These are phyloP conservation scores for Pseudogymnoascus sp. DNA, from an alignment of 2,329 filamentous ascomycete species.

Conservation along the genomic window DNA sequence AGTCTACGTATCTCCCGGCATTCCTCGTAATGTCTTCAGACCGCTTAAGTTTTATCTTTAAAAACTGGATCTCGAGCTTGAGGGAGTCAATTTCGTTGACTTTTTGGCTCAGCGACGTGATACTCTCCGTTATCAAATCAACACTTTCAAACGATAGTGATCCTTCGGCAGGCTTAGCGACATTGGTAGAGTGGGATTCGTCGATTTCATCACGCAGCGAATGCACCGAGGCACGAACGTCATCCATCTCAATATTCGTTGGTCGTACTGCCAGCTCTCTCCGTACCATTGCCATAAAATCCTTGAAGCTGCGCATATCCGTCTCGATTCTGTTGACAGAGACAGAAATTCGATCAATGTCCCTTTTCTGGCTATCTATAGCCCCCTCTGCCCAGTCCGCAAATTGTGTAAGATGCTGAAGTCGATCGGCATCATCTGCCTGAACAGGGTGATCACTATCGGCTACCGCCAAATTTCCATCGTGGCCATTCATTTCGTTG, in stretches of 20 bases:
- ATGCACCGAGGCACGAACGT: constrained; percentile 12
- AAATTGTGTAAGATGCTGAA: constrained; percentile 16
- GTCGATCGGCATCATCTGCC: constrained; percentile 9
- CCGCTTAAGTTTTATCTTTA: constrained; percentile 17
- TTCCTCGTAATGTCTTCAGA: constrained; percentile 14
- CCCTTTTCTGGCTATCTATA: constrained; percentile 23
- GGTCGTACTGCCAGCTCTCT: constrained; percentile 16
- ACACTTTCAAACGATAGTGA: constrained; percentile 12
- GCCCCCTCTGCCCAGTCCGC: constrained; percentile 21
- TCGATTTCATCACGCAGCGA: constrained; percentile 12
- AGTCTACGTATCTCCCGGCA: background rate
- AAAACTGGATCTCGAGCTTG: constrained; percentile 19
- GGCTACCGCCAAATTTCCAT: background rate
- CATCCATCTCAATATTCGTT: constrained; percentile 9
- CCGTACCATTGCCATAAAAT: constrained; percentile 26
- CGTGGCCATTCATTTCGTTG: background rate
- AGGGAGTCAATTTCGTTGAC: constrained; percentile 23
- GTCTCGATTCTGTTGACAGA: constrained; percentile 23
- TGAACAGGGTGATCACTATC: background rate
- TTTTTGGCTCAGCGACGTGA: constrained; percentile 20
- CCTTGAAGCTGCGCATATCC: constrained; percentile 25
- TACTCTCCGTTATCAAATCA: constrained; percentile 19
- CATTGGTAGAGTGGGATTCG: constrained; percentile 11
- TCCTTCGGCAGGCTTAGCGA: background rate
- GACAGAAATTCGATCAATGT: constrained; percentile 26